Evolutionary conservation across 108 stramenopile genomes (phyloP).

Genomic region (Conticribra weissflogii): DNA sequence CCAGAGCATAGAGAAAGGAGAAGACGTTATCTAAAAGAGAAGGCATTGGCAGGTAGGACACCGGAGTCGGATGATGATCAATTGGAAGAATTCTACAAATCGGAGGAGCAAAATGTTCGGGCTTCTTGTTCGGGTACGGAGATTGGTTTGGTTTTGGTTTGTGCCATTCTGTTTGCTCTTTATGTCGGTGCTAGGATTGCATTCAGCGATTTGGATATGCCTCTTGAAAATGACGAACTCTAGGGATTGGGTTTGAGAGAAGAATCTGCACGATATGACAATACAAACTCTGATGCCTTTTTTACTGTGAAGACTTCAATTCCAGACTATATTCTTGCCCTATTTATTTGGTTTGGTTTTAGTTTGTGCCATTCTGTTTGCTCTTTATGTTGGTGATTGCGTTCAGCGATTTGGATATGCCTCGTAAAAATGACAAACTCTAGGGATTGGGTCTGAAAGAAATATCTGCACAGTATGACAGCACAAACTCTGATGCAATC

Average conservation of each 20-base stretch:
- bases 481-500: background rate
- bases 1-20: slow-evolving; percentile 74
- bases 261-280: background rate
- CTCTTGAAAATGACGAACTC: slow-evolving; percentile 22
- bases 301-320: background rate
- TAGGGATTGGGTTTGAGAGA: too few relatives aligned
- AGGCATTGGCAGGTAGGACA: slow-evolving; percentile 15
- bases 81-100: slow-evolving; percentile 6
- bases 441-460: too few relatives aligned
- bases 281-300: background rate
- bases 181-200: slow-evolving; percentile 37
- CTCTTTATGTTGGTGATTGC: slow-evolving; percentile 40
- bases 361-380: slow-evolving; percentile 35
- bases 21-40: slow-evolving; percentile 46
- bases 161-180: slow-evolving; percentile 35
- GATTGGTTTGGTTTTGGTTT: slow-evolving; percentile 26
- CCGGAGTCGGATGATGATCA: background rate
- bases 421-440: slow-evolving; percentile 20
- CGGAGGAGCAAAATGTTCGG: slow-evolving; percentile 4
- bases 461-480: background rate
- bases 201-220: slow-evolving; percentile 36
- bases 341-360: slow-evolving; percentile 26
- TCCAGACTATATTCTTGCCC: too few relatives aligned
- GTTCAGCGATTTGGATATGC: slow-evolving; percentile 36
- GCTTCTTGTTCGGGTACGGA: slow-evolving; percentile 30